phyloP scores from a whole-genome alignment of 2,329 filamentous ascomycete genomes.

The Rutstroemia sp. region DNA sequence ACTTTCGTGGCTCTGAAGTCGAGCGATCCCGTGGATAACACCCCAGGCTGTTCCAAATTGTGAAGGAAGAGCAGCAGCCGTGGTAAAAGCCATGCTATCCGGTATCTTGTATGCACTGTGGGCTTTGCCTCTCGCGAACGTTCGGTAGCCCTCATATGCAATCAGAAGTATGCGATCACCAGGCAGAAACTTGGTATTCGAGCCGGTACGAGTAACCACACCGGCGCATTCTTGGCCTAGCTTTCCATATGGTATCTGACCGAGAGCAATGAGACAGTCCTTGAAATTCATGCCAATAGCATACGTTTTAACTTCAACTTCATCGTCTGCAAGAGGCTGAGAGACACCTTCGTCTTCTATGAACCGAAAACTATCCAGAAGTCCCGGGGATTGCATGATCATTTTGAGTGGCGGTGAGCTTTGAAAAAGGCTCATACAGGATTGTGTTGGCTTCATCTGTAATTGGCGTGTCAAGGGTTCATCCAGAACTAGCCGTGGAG shows the following conservation, averaged over 20 bases:
- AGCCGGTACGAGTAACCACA: constrained; percentile 12
- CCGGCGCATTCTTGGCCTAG: constrained; percentile 12
- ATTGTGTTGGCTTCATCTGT: not conserved
- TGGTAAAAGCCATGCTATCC: constrained; percentile 9
- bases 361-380: constrained; percentile 14
- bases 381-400: constrained; percentile 6
- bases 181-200: not conserved
- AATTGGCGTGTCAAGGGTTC: not conserved
- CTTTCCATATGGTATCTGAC: not conserved
- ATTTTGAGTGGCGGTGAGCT: constrained; percentile 1
- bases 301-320: not conserved
- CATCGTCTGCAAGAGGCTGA: not conserved
- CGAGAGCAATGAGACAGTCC: not conserved
- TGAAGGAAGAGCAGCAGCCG: constrained; percentile 16
- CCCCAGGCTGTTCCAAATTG: constrained; percentile 17
- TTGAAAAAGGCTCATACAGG: not conserved
- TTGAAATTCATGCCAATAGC: not conserved
- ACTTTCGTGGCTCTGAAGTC: constrained; percentile 15
- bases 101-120: not conserved
- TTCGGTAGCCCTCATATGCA: not conserved
- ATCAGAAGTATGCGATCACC: constrained; percentile 14
- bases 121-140: not conserved
- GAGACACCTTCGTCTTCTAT: constrained; percentile 5
- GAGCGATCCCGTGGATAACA: constrained; percentile 14
- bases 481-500: not conserved